Evolutionary conservation across 75 land plant genomes (phyloP).

Genomic region (Ceratopteris richardii): DNA sequence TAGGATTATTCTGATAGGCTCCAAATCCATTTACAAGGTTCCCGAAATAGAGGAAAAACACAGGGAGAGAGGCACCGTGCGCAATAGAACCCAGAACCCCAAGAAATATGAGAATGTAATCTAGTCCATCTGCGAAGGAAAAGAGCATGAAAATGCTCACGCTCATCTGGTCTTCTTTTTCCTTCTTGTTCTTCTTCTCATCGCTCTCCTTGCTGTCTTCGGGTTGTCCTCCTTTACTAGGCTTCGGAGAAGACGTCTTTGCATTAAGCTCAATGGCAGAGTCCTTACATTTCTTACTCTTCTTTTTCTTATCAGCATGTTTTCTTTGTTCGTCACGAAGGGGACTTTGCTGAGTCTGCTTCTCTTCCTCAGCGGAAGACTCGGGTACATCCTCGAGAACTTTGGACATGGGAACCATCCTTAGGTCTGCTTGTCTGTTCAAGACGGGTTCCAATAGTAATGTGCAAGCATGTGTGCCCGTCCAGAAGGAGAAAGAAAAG

Average conservation of each 20-base stretch:
- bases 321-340: background rate
- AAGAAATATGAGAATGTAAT: slow-evolving; percentile 13
- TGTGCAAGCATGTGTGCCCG: background rate
- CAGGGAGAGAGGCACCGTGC: slow-evolving; percentile 17
- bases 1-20: slow-evolving; percentile 12
- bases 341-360: background rate
- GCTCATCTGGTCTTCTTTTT: background rate
- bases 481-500: no score
- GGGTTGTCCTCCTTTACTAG: background rate
- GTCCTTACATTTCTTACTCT: background rate
- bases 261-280: background rate
- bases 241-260: background rate
- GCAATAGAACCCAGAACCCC: slow-evolving; percentile 13
- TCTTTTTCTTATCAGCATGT: background rate
- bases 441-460: background rate
- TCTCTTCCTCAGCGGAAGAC: background rate
- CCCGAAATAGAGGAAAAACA: slow-evolving; percentile 33
- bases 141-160: slow-evolving; percentile 18
- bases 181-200: slow-evolving; percentile 1
- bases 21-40: slow-evolving; percentile 26
- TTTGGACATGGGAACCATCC: background rate
- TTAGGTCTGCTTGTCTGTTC: background rate
- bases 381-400: slow-evolving; percentile 1
- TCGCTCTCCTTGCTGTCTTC: slow-evolving; percentile 1
- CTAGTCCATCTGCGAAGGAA: slow-evolving; percentile 19